phyloP scores from a whole-genome alignment of 768 basidiomycete genomes.

The Phylloporus scabripes region DNA sequence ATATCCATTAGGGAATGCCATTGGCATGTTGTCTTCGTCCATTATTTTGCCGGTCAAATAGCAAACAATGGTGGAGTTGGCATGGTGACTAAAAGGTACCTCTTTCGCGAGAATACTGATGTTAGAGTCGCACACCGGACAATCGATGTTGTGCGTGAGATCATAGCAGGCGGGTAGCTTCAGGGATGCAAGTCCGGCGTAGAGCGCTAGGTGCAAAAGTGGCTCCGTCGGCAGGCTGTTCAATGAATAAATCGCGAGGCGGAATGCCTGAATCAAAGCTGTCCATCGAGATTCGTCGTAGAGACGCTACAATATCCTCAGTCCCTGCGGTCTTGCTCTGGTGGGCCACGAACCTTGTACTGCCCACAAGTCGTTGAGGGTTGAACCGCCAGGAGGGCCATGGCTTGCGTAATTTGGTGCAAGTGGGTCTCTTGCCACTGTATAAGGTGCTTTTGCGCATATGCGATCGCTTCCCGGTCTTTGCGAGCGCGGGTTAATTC shows the following conservation, averaged over 20 bases:
- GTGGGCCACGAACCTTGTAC: conserved; percentile 61
- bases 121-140: conserved; percentile 83
- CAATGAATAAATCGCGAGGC: conserved; percentile 78
- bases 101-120: conserved; percentile 74
- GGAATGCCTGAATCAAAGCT: conserved; percentile 70
- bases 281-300: conserved; percentile 82
- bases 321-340: conserved; percentile 2
- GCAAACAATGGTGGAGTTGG: conserved; percentile 94
- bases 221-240: conserved; percentile 87
- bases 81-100: conserved; percentile 90
- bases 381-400: conserved; percentile 70
- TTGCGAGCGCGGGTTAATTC: conserved; percentile 74
- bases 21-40: conserved; percentile 89
- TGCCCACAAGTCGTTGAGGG: conserved; percentile 66
- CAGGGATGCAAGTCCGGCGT: conserved; percentile 86
- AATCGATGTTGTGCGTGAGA: conserved; percentile 69
- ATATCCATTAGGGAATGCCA: conserved; percentile 86
- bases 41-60: conserved; percentile 87
- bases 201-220: conserved; percentile 79
- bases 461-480: conserved; percentile 72
- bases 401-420: conserved; percentile 68
- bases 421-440: conserved; percentile 81
- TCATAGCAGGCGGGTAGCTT: conserved; percentile 84
- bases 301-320: conserved; percentile 50
- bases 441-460: conserved; percentile 74